Evolutionary conservation across 345 rosid species (phyloP), one percentile per base, ranked within the genome.

Genomic region (Rhodamnia argentea): DNA sequence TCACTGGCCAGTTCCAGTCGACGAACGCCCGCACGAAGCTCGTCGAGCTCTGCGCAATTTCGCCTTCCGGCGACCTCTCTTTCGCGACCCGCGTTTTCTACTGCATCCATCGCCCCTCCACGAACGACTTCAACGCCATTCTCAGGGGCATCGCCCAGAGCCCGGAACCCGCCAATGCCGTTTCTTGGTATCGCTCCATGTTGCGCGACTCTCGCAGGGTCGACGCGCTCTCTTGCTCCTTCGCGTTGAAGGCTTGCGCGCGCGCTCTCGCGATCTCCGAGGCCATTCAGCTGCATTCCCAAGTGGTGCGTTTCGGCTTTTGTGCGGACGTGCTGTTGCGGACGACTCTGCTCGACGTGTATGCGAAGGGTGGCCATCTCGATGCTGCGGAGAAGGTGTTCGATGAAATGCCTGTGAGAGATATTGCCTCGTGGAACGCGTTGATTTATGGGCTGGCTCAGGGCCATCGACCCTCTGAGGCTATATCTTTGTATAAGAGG

Each of bases 61-160:
- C 97, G 47, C 91, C 92, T 10, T 86, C 91, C 86, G 91, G 90
- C 86, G 87, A 89, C 90, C 95, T 96, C 86, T 62, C 93, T 86
- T 86, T 91, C 64, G 98, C 98, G 87, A 86, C 90, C 60, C 24
- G 37, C 84, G 50, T 94, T 60, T 94, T 95, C 90, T 88, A 53
- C 55, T 92, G 84, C 85, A 91, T 92, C 88, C 88, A 78, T 52
- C 83, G 14, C 55, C 98, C 98, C 82, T 86, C 94, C 83, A 93
- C 98, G 83, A 95, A 94, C 88, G 99, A 96, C 85, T 95, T 93
- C 91, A 96, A 95, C 86, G 98, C 98, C 40, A 88, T 96, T 91
- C 91, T 96, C 88, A 96, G 99, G 3, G 98, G 98, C 87, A 88
- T 92, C 88, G 90, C 93, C 88, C 84, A 82, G 20, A 89, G 93